Conservation (phyloP, 345 rosid species). For the Lepidium sativum region DNA sequence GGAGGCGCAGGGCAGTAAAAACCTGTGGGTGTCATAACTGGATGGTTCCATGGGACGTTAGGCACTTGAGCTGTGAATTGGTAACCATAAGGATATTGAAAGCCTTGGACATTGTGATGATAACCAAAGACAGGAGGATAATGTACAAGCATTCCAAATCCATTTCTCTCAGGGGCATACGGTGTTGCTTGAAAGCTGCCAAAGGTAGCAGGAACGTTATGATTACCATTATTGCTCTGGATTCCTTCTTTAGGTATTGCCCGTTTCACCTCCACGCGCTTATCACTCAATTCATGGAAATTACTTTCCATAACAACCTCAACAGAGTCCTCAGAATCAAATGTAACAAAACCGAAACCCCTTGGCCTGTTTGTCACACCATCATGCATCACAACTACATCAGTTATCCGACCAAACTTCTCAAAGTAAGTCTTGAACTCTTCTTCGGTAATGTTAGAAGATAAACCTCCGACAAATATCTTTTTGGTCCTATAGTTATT, state of each 20-base stretch:
- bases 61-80: slow-evolving; percentile 31
- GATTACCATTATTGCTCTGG: slow-evolving; percentile 19
- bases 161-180: slow-evolving; percentile 23
- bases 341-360: slow-evolving; percentile 86
- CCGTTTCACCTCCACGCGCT: slow-evolving; percentile 67
- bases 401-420: slow-evolving; percentile 60
- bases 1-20: slow-evolving; percentile 22
- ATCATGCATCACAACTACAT: slow-evolving; percentile 84
- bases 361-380: slow-evolving; percentile 59
- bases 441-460: slow-evolving; percentile 48
- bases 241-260: slow-evolving; percentile 75
- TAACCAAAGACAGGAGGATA: slow-evolving; percentile 20
- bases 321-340: slow-evolving; percentile 58
- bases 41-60: slow-evolving; percentile 32
- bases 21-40: slow-evolving; percentile 29
- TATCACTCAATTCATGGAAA: slow-evolving; percentile 59
- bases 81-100: slow-evolving; percentile 33
- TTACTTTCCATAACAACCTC: slow-evolving; percentile 50
- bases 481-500: slow-evolving; percentile 40
- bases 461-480: slow-evolving; percentile 80
- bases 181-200: slow-evolving; percentile 21
- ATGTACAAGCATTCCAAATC: slow-evolving; percentile 25
- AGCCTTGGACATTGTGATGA: slow-evolving; percentile 26
- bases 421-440: slow-evolving; percentile 71
- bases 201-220: neutral